Conservation (phyloP, 2,329 filamentous ascomycete species). For the Aciculosporium take region DNA sequence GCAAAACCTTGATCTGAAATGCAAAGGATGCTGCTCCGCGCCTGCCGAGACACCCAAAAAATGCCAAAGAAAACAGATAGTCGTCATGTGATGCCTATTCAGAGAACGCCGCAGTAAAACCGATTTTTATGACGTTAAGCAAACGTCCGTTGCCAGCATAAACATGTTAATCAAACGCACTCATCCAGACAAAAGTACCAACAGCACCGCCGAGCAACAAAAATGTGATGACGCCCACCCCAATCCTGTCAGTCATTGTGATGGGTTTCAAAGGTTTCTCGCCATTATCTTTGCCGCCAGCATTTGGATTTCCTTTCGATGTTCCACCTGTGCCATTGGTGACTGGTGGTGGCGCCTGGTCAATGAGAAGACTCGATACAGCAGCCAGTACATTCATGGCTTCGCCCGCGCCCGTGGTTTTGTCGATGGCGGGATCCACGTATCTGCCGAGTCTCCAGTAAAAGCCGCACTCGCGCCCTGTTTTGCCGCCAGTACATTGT, state of each 20-base stretch:
- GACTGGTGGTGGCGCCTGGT: slow-evolving; percentile 24
- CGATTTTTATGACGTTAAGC: neutral
- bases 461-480: slow-evolving; percentile 48
- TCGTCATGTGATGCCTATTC: neutral
- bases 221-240: slow-evolving; percentile 34
- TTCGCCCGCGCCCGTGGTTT: slow-evolving; percentile 43
- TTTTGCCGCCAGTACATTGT: slow-evolving; percentile 45
- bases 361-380: slow-evolving; percentile 35
- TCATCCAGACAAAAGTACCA: slow-evolving; percentile 38
- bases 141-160: neutral
- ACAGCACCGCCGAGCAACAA: slow-evolving; percentile 26
- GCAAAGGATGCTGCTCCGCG: neutral
- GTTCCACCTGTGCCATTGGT: slow-evolving; percentile 37
- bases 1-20: neutral
- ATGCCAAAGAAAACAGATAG: neutral
- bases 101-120: neutral
- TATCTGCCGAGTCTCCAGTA: slow-evolving; percentile 40
- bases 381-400: slow-evolving; percentile 43
- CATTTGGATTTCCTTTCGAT: slow-evolving; percentile 26
- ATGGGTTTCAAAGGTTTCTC: slow-evolving; percentile 16
- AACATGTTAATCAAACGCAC: slow-evolving; percentile 15
- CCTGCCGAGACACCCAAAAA: neutral
- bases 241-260: slow-evolving; percentile 31
- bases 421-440: slow-evolving; percentile 32
- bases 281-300: slow-evolving; percentile 21